These are phyloP conservation scores for Lentinus brumalis DNA, from an alignment of 768 basidiomycete genomes.

Conservation along the genomic window DNA sequence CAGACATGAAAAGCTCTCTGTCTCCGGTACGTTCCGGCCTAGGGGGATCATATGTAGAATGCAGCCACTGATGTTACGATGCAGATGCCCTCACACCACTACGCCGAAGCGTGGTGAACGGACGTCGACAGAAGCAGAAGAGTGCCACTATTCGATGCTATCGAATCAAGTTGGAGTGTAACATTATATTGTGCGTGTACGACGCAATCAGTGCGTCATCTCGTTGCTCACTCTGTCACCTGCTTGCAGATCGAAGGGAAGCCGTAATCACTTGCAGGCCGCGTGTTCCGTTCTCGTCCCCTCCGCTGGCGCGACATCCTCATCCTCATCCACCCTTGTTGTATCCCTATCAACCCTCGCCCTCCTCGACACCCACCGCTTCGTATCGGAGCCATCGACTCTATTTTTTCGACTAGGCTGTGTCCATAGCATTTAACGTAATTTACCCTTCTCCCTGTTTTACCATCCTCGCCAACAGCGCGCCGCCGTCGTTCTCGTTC, in stretches of 20 bases:
- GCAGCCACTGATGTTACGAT: background rate
- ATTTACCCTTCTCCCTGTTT: no score
- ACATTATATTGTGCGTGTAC: constrained; percentile 8
- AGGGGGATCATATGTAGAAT: background rate
- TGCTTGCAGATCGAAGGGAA: background rate
- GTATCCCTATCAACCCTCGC: background rate
- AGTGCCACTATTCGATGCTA: background rate
- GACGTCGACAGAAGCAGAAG: background rate
- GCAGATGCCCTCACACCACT: constrained; percentile 1
- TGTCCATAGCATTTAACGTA: no score
- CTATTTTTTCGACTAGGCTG: no score
- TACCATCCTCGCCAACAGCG: no score
- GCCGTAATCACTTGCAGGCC: background rate
- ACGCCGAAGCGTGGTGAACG: constrained; percentile 17
- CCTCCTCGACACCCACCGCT: background rate
- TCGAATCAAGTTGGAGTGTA: constrained; percentile 5
- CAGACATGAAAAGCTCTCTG: constrained; percentile 3
- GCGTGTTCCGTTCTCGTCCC: background rate
- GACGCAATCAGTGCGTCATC: background rate
- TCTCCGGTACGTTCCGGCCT: constrained; percentile 1
- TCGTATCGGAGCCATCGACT: no score
- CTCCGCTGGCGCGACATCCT: background rate
- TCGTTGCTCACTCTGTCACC: background rate
- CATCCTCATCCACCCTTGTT: background rate
- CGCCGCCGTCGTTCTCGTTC: no score